Percentiles rank a stretch among this genome's conserved stretches.
phyloP scores from a whole-genome alignment of 2,329 filamentous ascomycete genomes.

The Mycosphaerella arachidis region DNA sequence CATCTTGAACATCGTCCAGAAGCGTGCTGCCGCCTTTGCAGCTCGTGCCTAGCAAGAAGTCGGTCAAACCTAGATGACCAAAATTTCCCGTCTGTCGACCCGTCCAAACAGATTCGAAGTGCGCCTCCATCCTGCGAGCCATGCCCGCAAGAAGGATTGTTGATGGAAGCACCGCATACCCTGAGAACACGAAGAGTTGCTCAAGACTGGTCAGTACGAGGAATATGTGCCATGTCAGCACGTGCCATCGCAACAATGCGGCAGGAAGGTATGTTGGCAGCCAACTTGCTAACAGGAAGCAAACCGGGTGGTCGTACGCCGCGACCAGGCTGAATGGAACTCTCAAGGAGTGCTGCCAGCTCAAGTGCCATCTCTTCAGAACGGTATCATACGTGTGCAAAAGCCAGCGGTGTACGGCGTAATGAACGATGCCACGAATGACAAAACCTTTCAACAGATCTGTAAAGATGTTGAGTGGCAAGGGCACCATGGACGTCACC shows the following conservation, averaged over 20 bases:
- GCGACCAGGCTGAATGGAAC: slow-evolving; percentile 60
- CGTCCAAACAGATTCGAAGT: slow-evolving; percentile 44
- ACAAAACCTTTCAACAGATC: slow-evolving; percentile 52
- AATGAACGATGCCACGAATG: slow-evolving; percentile 62
- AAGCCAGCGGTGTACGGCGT: slow-evolving; percentile 64
- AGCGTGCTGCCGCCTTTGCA: slow-evolving; percentile 47
- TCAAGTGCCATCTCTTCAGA: slow-evolving; percentile 40
- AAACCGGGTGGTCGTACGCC: slow-evolving; percentile 64
- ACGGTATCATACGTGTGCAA: slow-evolving; percentile 53
- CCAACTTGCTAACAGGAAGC: slow-evolving; percentile 60
- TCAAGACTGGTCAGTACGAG: slow-evolving; percentile 59
- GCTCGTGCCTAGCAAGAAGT: slow-evolving; percentile 57
- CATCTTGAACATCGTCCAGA: slow-evolving; percentile 50
- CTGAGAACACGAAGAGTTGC: slow-evolving; percentile 63
- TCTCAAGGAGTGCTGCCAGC: slow-evolving; percentile 56
- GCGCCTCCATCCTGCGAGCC: slow-evolving; percentile 54
- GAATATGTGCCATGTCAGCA: slow-evolving; percentile 67
- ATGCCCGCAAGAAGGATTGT: slow-evolving; percentile 56
- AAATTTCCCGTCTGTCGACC: slow-evolving; percentile 35
- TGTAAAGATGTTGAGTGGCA: slow-evolving; percentile 58
- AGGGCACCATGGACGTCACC: slow-evolving; percentile 51
- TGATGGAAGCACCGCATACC: slow-evolving; percentile 59
- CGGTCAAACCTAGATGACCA: slow-evolving; percentile 52
- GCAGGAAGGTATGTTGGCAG: slow-evolving; percentile 64
- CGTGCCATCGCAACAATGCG: slow-evolving; percentile 61